Percentiles rank a stretch among this genome's conserved stretches.
These are phyloP conservation scores for Rubus parviflorus DNA, from an alignment of 306 rosid species.

Conservation along the genomic window DNA sequence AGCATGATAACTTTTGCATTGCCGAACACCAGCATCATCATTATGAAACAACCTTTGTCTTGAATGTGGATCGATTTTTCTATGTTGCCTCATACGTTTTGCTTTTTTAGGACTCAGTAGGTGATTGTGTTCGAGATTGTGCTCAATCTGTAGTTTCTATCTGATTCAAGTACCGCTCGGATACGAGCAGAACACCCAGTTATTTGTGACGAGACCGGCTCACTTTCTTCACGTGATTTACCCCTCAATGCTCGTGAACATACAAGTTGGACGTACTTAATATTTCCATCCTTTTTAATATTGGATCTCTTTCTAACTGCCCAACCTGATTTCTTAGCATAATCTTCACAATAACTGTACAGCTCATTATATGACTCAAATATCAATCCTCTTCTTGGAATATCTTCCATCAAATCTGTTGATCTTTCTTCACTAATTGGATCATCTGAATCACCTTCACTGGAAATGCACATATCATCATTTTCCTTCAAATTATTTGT, in stretches of 20 bases:
- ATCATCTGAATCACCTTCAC: no score
- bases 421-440: no score
- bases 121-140: constrained; percentile 9
- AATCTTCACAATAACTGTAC: no score
- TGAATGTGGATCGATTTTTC: not conserved
- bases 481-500: no score
- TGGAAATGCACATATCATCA: no score
- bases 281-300: no score
- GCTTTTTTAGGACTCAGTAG: not conserved
- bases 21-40: not conserved
- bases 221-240: no score
- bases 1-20: not conserved
- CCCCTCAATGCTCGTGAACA: not conserved
- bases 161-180: not conserved
- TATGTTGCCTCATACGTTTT: not conserved
- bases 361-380: no score
- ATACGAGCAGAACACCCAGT: not conserved
- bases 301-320: no score
- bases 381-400: no score
- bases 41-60: not conserved
- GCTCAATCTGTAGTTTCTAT: not conserved
- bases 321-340: no score
- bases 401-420: no score
- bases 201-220: not conserved
- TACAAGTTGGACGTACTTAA: not conserved